phyloP scores from a whole-genome alignment of 306 rosid genomes.

The Vigna mungo region DNA sequence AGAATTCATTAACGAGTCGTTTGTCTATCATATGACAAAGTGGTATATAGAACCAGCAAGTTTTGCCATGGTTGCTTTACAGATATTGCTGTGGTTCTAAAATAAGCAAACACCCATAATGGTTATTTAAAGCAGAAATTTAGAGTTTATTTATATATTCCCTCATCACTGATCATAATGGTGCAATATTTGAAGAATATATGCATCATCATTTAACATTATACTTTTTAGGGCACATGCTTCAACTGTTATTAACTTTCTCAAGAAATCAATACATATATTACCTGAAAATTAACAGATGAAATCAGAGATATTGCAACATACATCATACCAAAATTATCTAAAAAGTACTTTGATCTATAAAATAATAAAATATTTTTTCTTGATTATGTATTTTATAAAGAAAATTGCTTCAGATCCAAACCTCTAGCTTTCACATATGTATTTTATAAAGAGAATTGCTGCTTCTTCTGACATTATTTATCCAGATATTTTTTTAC shows the following conservation, averaged over 20 bases:
- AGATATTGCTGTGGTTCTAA: too few relatives aligned
- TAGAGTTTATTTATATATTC: background rate
- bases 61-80: too few relatives aligned
- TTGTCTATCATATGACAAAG: too few relatives aligned
- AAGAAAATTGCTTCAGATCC: slow-evolving; percentile 3
- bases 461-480: background rate
- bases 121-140: background rate
- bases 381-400: background rate
- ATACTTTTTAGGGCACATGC: background rate
- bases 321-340: background rate
- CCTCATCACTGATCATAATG: background rate
- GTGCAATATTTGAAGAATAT: background rate
- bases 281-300: background rate
- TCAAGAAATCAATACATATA: background rate
- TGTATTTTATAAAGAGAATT: background rate
- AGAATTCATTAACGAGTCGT: too few relatives aligned
- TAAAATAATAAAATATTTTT: background rate
- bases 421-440: background rate
- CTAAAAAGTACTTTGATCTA: background rate
- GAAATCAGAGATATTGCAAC: background rate
- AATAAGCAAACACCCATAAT: too few relatives aligned
- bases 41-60: too few relatives aligned
- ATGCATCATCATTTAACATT: background rate
- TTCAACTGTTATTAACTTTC: background rate
- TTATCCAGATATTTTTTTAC: background rate